Conservation (phyloP, 2,329 filamentous ascomycete species). For the Phialophora macrospora region DNA sequence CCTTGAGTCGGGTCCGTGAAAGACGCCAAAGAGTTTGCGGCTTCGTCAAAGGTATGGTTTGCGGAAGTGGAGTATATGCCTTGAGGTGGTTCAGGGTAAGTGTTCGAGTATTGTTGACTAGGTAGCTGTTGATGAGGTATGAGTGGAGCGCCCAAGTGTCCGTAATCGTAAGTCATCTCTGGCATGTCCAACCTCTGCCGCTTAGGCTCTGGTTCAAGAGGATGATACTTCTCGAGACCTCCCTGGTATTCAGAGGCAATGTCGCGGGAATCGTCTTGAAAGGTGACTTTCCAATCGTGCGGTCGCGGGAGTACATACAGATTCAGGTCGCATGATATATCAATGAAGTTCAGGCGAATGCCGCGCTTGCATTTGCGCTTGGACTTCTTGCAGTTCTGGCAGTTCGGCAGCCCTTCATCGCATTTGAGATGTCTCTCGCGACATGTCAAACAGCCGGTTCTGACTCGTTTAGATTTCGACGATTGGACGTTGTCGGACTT, state of each 20-base stretch:
- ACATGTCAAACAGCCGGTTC: constrained; percentile 90
- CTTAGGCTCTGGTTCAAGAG: constrained; percentile 52
- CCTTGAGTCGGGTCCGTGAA: constrained; percentile 45
- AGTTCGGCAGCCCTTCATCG: constrained; percentile 71
- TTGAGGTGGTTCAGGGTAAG: constrained; percentile 53
- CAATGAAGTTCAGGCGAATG: constrained; percentile 87
- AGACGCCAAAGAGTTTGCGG: constrained; percentile 39
- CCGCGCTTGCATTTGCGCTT: constrained; percentile 84
- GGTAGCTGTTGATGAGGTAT: constrained; percentile 57
- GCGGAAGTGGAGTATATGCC: constrained; percentile 48
- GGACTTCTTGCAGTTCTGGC: constrained; percentile 85
- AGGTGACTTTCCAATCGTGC: constrained; percentile 73
- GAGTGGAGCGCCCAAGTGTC: constrained; percentile 44
- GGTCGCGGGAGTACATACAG: constrained; percentile 65
- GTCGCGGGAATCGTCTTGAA: constrained; percentile 84
- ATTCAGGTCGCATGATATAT: constrained; percentile 70
- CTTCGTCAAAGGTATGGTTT: constrained; percentile 42
- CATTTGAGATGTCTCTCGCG: constrained; percentile 89
- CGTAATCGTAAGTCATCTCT: constrained; percentile 42
- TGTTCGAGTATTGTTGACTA: constrained; percentile 27
- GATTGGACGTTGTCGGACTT: constrained; percentile 27
- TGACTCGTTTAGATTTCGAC: constrained; percentile 77
- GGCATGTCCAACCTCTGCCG: constrained; percentile 38
- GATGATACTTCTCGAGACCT: constrained; percentile 73
- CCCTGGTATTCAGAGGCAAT: constrained; percentile 91